Conservation (phyloP, 768 basidiomycete species). For the Amanita muscaria region DNA sequence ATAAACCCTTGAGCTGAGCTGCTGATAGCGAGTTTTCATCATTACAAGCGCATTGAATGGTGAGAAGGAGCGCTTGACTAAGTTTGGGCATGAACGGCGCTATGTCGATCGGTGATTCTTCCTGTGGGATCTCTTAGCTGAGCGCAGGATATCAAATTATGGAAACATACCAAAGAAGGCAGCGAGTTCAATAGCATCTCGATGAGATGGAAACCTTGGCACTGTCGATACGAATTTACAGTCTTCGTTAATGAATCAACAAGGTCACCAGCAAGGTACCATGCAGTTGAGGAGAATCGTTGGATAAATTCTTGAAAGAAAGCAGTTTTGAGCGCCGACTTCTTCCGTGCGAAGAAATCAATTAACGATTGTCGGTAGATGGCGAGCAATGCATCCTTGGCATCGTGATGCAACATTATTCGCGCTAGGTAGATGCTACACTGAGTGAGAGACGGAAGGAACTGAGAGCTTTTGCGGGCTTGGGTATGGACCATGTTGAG, state of each 20-base stretch:
- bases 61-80: conserved; percentile 38
- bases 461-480: conserved; percentile 60
- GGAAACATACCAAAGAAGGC: conserved; percentile 34
- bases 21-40: conserved; percentile 41
- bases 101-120: conserved; percentile 27
- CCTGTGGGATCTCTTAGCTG: conserved; percentile 14
- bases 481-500: conserved; percentile 60
- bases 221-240: conserved; percentile 69
- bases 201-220: conserved; percentile 67
- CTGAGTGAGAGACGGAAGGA: conserved; percentile 55
- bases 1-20: conserved; percentile 67
- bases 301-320: conserved; percentile 78
- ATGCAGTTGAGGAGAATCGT: conserved; percentile 55
- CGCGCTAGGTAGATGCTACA: conserved; percentile 65
- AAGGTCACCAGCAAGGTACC: conserved; percentile 56
- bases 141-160: neutral
- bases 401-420: conserved; percentile 32
- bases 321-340: conserved; percentile 56
- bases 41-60: conserved; percentile 40
- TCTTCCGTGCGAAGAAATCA: conserved; percentile 77
- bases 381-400: conserved; percentile 36
- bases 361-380: conserved; percentile 57
- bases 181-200: conserved; percentile 53
- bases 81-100: conserved; percentile 42
- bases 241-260: conserved; percentile 46